A percentile compares a stretch with the other conserved stretches of the same genome.
Evolutionary conservation across 441 rosid genomes (phyloP).

Genomic region (Euphorbia schlechtendalii): DNA sequence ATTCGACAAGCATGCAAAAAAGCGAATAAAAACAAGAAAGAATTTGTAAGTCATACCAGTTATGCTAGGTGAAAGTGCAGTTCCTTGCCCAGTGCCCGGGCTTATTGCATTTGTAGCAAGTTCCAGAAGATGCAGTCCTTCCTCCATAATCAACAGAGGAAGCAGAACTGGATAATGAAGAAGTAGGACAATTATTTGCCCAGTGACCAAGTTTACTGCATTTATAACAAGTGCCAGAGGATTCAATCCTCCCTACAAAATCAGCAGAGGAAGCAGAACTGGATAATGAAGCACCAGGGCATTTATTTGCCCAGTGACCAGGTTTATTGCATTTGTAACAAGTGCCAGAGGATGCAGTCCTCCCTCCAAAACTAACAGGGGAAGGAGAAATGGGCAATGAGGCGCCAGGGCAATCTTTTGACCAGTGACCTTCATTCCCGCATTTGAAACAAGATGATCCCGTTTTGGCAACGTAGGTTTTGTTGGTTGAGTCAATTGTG

Average conservation of each 20-base stretch:
- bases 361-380: constrained; percentile 4
- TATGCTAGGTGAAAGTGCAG: constrained; percentile 12
- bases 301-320: constrained; percentile 21
- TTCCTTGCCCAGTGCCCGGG: constrained; percentile 22
- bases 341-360: constrained; percentile 3
- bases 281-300: constrained; percentile 6
- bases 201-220: constrained; percentile 15
- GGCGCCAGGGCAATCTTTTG: constrained; percentile 13
- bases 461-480: constrained; percentile 5
- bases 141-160: constrained; percentile 1
- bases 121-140: background rate
- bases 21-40: too few relatives aligned
- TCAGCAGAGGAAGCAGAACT: background rate
- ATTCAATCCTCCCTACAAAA: background rate
- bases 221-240: constrained; percentile 4
- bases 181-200: constrained; percentile 18
- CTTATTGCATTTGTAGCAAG: constrained; percentile 21
- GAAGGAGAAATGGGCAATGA: background rate
- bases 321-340: constrained; percentile 8
- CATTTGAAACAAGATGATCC: constrained; percentile 20
- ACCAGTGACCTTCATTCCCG: constrained; percentile 22
- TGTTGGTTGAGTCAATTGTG: background rate
- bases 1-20: background rate
- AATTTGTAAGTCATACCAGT: background rate
- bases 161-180: background rate